Conservation (phyloP, 495 filamentous ascomycete genomes). For the Oidiodendron maius region DNA sequence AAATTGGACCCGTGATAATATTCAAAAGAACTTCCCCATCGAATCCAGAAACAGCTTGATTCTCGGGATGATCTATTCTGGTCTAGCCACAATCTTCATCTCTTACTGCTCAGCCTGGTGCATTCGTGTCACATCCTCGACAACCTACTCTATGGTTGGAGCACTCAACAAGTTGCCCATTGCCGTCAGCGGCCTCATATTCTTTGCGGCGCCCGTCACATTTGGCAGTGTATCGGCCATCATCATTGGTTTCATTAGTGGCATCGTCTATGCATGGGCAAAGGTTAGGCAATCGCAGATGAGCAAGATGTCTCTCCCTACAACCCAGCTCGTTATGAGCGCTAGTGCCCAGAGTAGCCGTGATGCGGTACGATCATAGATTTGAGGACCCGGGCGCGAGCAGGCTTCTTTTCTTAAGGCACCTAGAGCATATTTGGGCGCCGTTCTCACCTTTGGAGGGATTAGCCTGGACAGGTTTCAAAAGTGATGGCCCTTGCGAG, state of each 20-base stretch:
- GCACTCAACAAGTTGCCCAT: conserved; percentile 97
- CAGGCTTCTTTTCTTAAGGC: neutral
- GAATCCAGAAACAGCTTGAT: conserved; percentile 69
- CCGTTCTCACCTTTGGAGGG: no score
- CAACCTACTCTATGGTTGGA: conserved; percentile 97
- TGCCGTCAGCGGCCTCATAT: conserved; percentile 82
- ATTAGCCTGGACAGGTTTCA: no score
- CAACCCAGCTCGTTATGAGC: conserved; percentile 66
- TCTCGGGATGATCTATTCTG: conserved; percentile 89
- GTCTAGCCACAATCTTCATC: conserved; percentile 91
- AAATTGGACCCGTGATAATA: conserved; percentile 85
- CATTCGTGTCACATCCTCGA: conserved; percentile 91
- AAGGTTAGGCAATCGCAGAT: conserved; percentile 75
- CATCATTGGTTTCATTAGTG: conserved; percentile 79
- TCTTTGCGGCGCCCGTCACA: conserved; percentile 94
- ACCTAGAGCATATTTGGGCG: no score
- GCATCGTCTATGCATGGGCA: conserved; percentile 85
- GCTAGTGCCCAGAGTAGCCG: conserved; percentile 89
- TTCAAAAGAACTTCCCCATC: conserved; percentile 80
- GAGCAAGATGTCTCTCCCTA: conserved; percentile 61
- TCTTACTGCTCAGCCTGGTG: conserved; percentile 99
- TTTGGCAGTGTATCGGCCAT: conserved; percentile 88
- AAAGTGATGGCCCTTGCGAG: no score
- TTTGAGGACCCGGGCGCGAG: no score
- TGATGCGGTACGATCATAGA: conserved; percentile 44